Evolutionary conservation across 225 moss, liverwort and hornwort species (phyloP), one percentile per base, ranked within the genome.

Genomic region (Ulota crispa): DNA sequence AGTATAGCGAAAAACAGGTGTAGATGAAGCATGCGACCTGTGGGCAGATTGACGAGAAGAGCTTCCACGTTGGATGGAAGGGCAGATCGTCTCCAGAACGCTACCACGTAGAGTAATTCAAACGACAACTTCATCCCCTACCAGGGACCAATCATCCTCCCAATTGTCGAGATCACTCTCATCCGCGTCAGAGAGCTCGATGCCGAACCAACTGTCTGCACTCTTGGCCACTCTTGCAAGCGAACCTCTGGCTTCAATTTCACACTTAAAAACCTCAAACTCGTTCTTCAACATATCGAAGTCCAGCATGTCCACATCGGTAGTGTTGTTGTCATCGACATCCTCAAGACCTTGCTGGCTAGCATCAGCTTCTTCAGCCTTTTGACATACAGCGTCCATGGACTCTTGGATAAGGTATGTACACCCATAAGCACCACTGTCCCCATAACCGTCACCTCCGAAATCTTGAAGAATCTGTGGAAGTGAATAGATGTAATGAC

Each of bases 61-160:
- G 70, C 23, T 47, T 45, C 63, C 62, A 28, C 18, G 54, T 23
- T 63, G 30, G 8, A 37, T 13, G 3, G 26, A 54, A 76, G 26
- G 47, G 66, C 60, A 12, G 34, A 24, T 18, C 72, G 36, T 37
- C 50, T 71, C 65, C 31, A 12, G 37, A 39, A 47, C 24, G 70
- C 86, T 30, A 30, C 50, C 86, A 60, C 19, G 36, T 37, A 28
- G 20, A 31, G 57, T 24, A 42, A 31, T 64, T 88, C 74, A 88
- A 64, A 75, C 80, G 45, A 57, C 80, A 15, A 84, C 77, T 20
- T 75, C 90, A 15, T 85, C 80, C 69, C 68, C 88, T 26, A 90
- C 88, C 50, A 88, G 70, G 8, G 84, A 88, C 88, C 90, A 90
- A 78, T 90, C 90, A 36, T 90, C 88, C 53, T 90, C 88, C 86